A percentile compares a stretch with the other conserved stretches of the same genome.
These are phyloP conservation scores for Fraxinus platypoda DNA, from an alignment of 305 asterid species.

Conservation along the genomic window DNA sequence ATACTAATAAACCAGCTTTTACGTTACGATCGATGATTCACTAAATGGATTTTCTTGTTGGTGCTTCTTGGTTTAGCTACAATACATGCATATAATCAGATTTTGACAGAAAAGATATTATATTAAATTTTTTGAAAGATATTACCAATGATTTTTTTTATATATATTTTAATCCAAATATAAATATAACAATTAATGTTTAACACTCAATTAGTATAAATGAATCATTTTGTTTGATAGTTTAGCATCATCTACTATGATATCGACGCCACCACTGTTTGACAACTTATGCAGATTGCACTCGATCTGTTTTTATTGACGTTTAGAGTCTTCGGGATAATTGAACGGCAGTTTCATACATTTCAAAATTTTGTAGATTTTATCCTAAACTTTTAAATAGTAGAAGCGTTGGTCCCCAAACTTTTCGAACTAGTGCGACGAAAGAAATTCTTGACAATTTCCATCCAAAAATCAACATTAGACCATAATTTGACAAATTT, in stretches of 20 bases:
- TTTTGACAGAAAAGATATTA: neutral
- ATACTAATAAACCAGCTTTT: neutral
- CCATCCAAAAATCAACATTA: neutral
- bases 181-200: neutral
- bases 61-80: neutral
- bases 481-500: neutral
- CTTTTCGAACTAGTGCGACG: neutral
- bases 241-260: neutral
- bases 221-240: neutral
- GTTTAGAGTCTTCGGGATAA: neutral
- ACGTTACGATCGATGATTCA: neutral
- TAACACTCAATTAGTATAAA: neutral
- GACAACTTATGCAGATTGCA: neutral
- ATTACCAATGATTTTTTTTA: neutral
- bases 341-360: neutral
- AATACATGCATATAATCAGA: neutral
- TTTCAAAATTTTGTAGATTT: neutral
- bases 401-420: neutral
- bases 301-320: neutral
- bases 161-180: no score
- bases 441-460: no score
- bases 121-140: neutral
- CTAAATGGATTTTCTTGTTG: neutral
- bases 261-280: neutral
- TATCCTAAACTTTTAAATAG: neutral